Evolutionary conservation across 2,329 filamentous ascomycete species (phyloP), one percentile per base, ranked within the genome.

Genomic region (Coniochaeta ligniaria): DNA sequence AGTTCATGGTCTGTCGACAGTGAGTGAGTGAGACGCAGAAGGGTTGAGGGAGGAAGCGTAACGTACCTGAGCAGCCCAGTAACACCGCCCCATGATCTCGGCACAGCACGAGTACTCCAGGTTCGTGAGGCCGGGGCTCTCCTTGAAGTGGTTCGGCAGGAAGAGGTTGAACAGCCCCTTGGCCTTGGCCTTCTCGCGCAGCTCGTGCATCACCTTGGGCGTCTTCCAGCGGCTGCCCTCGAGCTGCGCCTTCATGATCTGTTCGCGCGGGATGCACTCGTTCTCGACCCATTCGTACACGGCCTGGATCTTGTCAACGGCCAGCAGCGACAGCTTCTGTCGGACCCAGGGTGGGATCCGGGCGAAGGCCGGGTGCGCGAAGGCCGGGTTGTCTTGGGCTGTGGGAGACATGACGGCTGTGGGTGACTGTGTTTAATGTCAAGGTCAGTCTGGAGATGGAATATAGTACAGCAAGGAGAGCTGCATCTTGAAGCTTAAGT

Each of bases 41-140:
- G 16, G 16, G 8, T 3, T 16, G 16, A 54, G 24, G 24, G 26
- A 50, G 24, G 31, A 26, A 36, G 26, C n/a, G n/a, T n/a, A n/a
- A 28, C 54, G 12, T 5, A 56, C 54, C 54, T 56, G 54, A 36
- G 73, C 72, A 43, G 75, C 76, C 76, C 75, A 78, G 63, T 78
- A 78, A 38, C 75, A 74, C 50, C 74, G 66, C 6, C 76, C 76
- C 76, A 78, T 78, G 52, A 78, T 75, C 68, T 78, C 76, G 5
- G 76, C 75, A 62, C 74, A 77, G 63, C 74, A 78, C 22, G 72
- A 71, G 65, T 78, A 78, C 65, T 79, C 76, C 62, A 79, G 62
- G 62, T 78, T 78, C 22, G 75, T 78, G 60, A 78, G 67, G 1
- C 76, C 76, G 9, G 76, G 75, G 62, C 74, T 76, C 64, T 76